phyloP scores from a whole-genome alignment of 371 early-diverging fungal genomes.

The Dichotomocladium elegans region DNA sequence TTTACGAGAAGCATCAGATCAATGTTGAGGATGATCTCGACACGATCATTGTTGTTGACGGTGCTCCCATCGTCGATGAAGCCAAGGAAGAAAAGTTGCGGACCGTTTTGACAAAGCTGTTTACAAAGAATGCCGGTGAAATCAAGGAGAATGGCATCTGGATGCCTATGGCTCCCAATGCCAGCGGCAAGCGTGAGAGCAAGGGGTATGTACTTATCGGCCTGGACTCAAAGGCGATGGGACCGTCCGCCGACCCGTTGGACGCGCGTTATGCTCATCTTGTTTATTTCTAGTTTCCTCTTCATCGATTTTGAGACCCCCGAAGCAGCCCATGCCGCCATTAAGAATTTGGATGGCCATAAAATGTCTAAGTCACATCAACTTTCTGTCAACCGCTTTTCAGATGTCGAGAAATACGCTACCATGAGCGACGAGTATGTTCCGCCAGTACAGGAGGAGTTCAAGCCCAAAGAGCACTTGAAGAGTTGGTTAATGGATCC shows the following conservation, averaged over 20 bases:
- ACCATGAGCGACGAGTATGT: conserved; percentile 74
- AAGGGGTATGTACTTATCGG: conserved; percentile 74
- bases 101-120: conserved; percentile 74
- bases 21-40: conserved; percentile 72
- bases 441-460: conserved; percentile 65
- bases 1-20: conserved; percentile 76
- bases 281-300: conserved; percentile 62
- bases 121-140: conserved; percentile 69
- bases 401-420: conserved; percentile 85
- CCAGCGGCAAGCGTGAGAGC: conserved; percentile 64
- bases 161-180: conserved; percentile 84
- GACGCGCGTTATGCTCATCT: neutral
- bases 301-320: conserved; percentile 91
- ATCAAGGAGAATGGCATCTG: conserved; percentile 79
- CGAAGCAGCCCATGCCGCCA: conserved; percentile 79
- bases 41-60: conserved; percentile 88
- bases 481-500: conserved; percentile 88
- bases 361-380: conserved; percentile 82
- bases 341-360: conserved; percentile 76
- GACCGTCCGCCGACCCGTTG: neutral
- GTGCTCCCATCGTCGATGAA: conserved; percentile 87
- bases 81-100: conserved; percentile 83
- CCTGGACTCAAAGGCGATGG: no score
- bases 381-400: conserved; percentile 82
- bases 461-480: conserved; percentile 82